A percentile compares a stretch with the other conserved stretches of the same genome.
Conservation (phyloP, 2,329 filamentous ascomycete species). For the Cordyceps tenuipes region DNA sequence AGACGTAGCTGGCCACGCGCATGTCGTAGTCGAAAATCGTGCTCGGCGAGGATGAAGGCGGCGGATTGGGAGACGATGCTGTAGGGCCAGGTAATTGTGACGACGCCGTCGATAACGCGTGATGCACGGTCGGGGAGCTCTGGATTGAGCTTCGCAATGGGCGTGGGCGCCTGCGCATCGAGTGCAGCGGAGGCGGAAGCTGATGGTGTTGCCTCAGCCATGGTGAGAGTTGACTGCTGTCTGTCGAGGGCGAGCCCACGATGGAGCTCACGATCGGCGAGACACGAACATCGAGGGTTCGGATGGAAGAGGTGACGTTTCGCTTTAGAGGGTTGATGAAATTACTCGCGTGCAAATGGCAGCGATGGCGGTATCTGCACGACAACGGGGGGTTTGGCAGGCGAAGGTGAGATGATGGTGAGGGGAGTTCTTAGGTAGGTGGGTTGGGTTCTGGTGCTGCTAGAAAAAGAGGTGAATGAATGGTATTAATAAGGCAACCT, state of each 20-base stretch:
- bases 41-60: conserved; percentile 75
- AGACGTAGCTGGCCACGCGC: conserved; percentile 73
- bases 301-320: not conserved
- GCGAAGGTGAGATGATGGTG: not conserved
- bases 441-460: not conserved
- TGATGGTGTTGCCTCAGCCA: conserved; percentile 6
- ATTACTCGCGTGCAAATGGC: not conserved
- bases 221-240: conserved; percentile 1
- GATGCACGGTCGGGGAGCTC: conserved; percentile 32
- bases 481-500: not conserved
- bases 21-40: conserved; percentile 71
- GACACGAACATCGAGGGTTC: not conserved
- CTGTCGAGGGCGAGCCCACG: conserved; percentile 5
- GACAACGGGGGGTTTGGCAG: not conserved
- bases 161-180: conserved; percentile 29
- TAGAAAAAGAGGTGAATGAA: not conserved
- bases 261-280: conserved; percentile 3
- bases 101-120: conserved; percentile 55
- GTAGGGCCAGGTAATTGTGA: conserved; percentile 88
- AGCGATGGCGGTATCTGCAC: not conserved
- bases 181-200: conserved; percentile 9
- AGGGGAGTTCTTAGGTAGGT: not conserved
- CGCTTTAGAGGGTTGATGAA: not conserved
- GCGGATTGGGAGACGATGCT: conserved; percentile 67
- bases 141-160: conserved; percentile 49